Evolutionary conservation across 495 filamentous ascomycete genomes (phyloP).

Genomic region (Patellaria atrata): DNA sequence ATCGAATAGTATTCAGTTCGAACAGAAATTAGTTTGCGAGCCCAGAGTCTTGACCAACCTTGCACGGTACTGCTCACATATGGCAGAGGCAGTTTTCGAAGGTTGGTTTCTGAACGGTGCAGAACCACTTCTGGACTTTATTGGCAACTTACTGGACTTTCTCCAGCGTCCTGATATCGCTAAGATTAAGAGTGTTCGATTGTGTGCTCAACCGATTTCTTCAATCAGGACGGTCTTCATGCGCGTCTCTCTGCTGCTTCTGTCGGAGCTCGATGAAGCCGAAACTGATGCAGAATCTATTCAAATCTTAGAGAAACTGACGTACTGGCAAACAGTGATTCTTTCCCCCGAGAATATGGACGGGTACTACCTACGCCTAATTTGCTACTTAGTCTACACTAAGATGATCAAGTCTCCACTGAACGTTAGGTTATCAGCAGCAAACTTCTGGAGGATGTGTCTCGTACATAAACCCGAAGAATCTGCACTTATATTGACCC

Average conservation of each 20-base stretch:
- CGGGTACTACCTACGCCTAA: slow-evolving; percentile 58
- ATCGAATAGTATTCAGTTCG: slow-evolving; percentile 49
- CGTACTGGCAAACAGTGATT: slow-evolving; percentile 90
- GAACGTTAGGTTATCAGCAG: slow-evolving; percentile 58
- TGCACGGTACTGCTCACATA: slow-evolving; percentile 58
- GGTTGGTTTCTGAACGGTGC: slow-evolving; percentile 89
- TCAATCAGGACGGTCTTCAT: slow-evolving; percentile 64
- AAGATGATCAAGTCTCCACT: slow-evolving; percentile 54
- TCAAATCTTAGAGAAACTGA: slow-evolving; percentile 62
- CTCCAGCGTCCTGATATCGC: slow-evolving; percentile 75
- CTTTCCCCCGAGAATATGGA: slow-evolving; percentile 62
- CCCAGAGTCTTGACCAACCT: slow-evolving; percentile 76
- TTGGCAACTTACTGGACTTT: slow-evolving; percentile 73
- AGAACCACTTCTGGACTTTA: slow-evolving; percentile 67
- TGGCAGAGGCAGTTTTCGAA: slow-evolving; percentile 83
- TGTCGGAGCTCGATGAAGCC: slow-evolving; percentile 67
- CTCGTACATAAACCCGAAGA: slow-evolving; percentile 89
- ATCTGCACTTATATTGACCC: slow-evolving; percentile 51
- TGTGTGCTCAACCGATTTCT: slow-evolving; percentile 66
- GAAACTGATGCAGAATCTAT: slow-evolving; percentile 44
- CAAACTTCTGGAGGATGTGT: slow-evolving; percentile 75
- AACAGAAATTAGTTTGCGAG: slow-evolving; percentile 60
- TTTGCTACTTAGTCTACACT: slow-evolving; percentile 82
- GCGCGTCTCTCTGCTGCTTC: slow-evolving; percentile 56
- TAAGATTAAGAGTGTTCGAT: slow-evolving; percentile 64